Percentiles rank a stretch among this genome's conserved stretches.
Conservation (phyloP, 2,329 filamentous ascomycete species). For the Ascochyta rabiei region DNA sequence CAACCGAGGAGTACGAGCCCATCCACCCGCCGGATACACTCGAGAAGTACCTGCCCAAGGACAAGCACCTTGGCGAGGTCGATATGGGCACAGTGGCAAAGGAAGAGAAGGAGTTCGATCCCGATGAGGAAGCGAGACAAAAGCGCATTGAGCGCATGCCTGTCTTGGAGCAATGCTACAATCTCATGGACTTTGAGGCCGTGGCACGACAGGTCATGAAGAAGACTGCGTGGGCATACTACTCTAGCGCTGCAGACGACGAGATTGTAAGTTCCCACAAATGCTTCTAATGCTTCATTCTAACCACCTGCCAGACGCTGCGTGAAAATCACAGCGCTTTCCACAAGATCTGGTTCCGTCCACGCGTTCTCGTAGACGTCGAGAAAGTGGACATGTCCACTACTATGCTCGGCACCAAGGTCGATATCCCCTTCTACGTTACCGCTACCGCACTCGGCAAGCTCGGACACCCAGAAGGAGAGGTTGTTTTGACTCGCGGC, state of each 20-base stretch:
- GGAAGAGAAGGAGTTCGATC: conserved; percentile 50
- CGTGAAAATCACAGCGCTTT: conserved; percentile 95
- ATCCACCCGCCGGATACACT: conserved; percentile 59
- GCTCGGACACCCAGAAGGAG: conserved; percentile 90
- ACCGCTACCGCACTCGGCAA: conserved; percentile 96
- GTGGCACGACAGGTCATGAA: conserved; percentile 93
- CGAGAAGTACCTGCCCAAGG: conserved; percentile 51
- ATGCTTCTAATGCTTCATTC: not conserved
- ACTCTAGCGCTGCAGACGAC: conserved; percentile 90
- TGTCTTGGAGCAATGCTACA: conserved; percentile 54
- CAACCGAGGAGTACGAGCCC: conserved; percentile 58
- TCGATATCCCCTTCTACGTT: conserved; percentile 90
- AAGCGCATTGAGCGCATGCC: conserved; percentile 62
- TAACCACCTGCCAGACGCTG: conserved; percentile 68
- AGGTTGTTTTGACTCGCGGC: conserved; percentile 86
- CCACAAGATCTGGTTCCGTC: conserved; percentile 97
- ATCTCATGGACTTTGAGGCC: conserved; percentile 80
- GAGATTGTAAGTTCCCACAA: conserved; percentile 69
- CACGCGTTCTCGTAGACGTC: conserved; percentile 86
- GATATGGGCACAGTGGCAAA: conserved; percentile 46
- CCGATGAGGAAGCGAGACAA: conserved; percentile 75
- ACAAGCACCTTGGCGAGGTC: conserved; percentile 49
- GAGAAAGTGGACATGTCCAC: conserved; percentile 85
- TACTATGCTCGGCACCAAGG: conserved; percentile 89
- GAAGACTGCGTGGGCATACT: conserved; percentile 96